A percentile compares a stretch with the other conserved stretches of the same genome.
Conservation (phyloP, 2,329 filamentous ascomycete genomes). For the Aspergillus sp. region DNA sequence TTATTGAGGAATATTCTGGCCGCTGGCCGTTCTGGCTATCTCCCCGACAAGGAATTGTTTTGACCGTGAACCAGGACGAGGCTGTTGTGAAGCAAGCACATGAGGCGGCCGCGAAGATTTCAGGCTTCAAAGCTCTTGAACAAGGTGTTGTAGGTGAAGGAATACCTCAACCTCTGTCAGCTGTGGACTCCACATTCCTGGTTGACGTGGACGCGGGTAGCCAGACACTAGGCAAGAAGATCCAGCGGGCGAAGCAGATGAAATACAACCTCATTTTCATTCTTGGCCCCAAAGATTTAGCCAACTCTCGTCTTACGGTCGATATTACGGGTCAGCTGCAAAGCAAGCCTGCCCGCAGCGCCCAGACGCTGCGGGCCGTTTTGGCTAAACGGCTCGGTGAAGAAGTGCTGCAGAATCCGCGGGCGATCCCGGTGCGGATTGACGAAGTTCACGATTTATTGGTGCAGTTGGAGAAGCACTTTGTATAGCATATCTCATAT, state of each 20-base stretch:
- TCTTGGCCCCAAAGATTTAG: slow-evolving; percentile 66
- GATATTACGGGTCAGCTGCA: slow-evolving; percentile 44
- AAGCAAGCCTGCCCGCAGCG: slow-evolving; percentile 37
- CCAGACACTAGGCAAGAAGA: slow-evolving; percentile 66
- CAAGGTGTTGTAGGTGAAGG: slow-evolving; percentile 22
- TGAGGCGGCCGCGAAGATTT: slow-evolving; percentile 53
- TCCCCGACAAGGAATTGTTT: slow-evolving; percentile 71
- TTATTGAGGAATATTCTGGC: slow-evolving; percentile 80
- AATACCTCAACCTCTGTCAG: slow-evolving; percentile 41
- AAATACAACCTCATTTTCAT: slow-evolving; percentile 74
- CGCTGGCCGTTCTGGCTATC: slow-evolving; percentile 88
- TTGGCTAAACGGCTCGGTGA: slow-evolving; percentile 27
- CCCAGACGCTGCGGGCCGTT: slow-evolving; percentile 27
- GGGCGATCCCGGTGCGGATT: slow-evolving; percentile 36
- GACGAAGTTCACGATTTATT: slow-evolving; percentile 39
- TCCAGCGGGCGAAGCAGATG: slow-evolving; percentile 68
- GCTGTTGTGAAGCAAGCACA: slow-evolving; percentile 47
- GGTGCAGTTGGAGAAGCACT: slow-evolving; percentile 37
- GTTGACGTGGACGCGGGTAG: slow-evolving; percentile 70
- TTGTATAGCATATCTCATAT: slow-evolving; percentile 33
- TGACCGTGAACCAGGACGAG: slow-evolving; percentile 66
- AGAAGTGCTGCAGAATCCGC: slow-evolving; percentile 31
- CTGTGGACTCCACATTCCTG: slow-evolving; percentile 61
- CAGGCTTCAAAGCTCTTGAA: slow-evolving; percentile 36
- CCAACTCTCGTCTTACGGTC: slow-evolving; percentile 54